These are phyloP conservation scores for Kodamaea hsintzibuensis DNA, from an alignment of 805 yeast genomes.

Conservation along the genomic window DNA sequence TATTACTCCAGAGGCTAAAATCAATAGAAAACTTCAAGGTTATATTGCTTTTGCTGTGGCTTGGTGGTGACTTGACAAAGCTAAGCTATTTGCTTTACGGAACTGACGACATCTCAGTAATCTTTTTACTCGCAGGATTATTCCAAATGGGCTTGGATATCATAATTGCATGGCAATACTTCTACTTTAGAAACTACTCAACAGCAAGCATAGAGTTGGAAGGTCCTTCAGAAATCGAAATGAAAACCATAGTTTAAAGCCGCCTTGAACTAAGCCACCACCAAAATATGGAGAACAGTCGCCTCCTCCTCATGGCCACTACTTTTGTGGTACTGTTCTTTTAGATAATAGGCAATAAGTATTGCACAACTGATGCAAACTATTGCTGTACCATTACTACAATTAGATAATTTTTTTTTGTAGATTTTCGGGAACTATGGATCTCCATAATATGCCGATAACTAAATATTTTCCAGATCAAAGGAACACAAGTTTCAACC, in stretches of 20 bases:
- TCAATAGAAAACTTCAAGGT: slow-evolving; percentile 78
- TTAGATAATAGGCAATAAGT: neutral
- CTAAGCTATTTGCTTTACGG: slow-evolving; percentile 75
- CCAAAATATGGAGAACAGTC: neutral
- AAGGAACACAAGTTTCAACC: no score
- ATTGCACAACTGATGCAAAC: no score
- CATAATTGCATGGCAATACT: slow-evolving; percentile 69
- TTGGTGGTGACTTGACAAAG: slow-evolving; percentile 84
- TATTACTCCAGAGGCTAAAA: slow-evolving; percentile 63
- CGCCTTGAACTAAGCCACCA: neutral
- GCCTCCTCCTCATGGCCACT: neutral
- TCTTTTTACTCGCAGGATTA: slow-evolving; percentile 69
- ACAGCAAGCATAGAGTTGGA: neutral
- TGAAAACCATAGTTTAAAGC: slow-evolving; percentile 5
- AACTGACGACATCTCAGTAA: slow-evolving; percentile 62
- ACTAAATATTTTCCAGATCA: no score
- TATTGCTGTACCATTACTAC: neutral
- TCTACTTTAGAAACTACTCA: slow-evolving; percentile 50
- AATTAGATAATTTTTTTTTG: neutral
- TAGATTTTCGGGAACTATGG: no score
- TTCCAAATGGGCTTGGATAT: slow-evolving; percentile 79
- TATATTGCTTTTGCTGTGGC: slow-evolving; percentile 77
- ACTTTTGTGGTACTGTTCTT: neutral
- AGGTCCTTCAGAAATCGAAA: slow-evolving; percentile 1
- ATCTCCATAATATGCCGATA: no score